Conservation (phyloP, 75 land plant genomes). For the Picea glauca region DNA sequence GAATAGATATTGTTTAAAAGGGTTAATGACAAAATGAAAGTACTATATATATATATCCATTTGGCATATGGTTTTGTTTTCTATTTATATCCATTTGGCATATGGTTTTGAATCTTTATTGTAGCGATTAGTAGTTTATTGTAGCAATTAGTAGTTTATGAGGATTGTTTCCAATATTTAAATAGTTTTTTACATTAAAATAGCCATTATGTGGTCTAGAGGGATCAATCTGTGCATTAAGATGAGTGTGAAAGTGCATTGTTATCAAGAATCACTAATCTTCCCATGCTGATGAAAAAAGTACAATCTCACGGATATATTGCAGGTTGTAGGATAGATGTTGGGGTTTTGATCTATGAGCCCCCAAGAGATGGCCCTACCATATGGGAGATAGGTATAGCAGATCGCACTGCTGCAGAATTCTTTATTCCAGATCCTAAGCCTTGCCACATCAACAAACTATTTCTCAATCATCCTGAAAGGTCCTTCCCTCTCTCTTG, state of each 20-base stretch:
- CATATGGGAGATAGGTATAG: conserved; percentile 79
- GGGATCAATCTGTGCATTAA: background rate
- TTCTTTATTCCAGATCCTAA: conserved; percentile 71
- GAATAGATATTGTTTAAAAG: background rate
- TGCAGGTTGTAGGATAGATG: conserved; percentile 36
- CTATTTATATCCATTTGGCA: background rate
- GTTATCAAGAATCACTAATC: background rate
- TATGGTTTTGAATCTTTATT: background rate
- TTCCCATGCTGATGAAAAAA: background rate
- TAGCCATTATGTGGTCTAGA: background rate
- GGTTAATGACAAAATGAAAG: too few species aligned
- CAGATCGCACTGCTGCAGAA: conserved; percentile 73
- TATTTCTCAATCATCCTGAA: conserved; percentile 49
- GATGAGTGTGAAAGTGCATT: background rate
- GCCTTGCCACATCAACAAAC: conserved; percentile 40
- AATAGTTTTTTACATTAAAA: background rate
- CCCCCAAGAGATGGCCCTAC: conserved; percentile 88
- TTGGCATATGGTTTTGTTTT: background rate
- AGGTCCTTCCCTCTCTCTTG: conserved; percentile 3
- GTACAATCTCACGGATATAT: background rate
- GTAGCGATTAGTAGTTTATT: background rate
- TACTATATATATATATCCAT: background rate
- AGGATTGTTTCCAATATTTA: background rate
- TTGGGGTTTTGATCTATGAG: conserved; percentile 41
- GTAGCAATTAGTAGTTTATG: background rate